These are phyloP conservation scores for Triglochin maritima DNA, from an alignment of 106 monocot genomes.

Conservation along the genomic window DNA sequence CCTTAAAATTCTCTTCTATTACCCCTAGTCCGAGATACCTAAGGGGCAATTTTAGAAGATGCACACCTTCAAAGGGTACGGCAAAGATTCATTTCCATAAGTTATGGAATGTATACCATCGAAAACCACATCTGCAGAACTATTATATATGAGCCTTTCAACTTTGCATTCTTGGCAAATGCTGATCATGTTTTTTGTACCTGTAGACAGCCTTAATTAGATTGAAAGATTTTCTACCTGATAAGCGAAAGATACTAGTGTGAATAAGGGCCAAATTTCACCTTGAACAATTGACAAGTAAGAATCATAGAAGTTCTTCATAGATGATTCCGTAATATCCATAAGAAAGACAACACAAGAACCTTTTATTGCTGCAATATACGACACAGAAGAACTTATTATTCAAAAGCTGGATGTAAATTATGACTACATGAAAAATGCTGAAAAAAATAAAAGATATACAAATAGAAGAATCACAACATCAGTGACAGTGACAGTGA, in stretches of 20 bases:
- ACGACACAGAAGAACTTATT: too few species aligned
- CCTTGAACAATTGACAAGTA: conserved; percentile 19
- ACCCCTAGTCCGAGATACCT: too few species aligned
- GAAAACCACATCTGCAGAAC: conserved; percentile 65
- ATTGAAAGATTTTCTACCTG: not conserved
- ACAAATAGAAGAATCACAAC: too few species aligned
- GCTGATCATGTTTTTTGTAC: conserved; percentile 40
- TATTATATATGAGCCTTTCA: conserved; percentile 50
- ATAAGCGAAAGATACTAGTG: not conserved
- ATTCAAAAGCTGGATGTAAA: too few species aligned
- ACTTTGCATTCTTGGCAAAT: conserved; percentile 48
- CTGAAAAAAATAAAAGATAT: too few species aligned
- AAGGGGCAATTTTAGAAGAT: not conserved
- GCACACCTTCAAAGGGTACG: conserved; percentile 53
- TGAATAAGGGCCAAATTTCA: not conserved
- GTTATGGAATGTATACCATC: conserved; percentile 32
- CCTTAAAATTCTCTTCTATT: too few species aligned
- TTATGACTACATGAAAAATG: too few species aligned
- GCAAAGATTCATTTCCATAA: conserved; percentile 42
- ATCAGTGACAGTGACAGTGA: too few species aligned
- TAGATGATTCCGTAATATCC: conserved; percentile 9
- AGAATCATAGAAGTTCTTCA: conserved; percentile 1
- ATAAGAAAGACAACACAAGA: conserved; percentile 41
- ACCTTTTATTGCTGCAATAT: conserved; percentile 24
- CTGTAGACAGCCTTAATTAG: not conserved